Conservation (phyloP, 306 rosid species). For the Cicer bijugum region DNA sequence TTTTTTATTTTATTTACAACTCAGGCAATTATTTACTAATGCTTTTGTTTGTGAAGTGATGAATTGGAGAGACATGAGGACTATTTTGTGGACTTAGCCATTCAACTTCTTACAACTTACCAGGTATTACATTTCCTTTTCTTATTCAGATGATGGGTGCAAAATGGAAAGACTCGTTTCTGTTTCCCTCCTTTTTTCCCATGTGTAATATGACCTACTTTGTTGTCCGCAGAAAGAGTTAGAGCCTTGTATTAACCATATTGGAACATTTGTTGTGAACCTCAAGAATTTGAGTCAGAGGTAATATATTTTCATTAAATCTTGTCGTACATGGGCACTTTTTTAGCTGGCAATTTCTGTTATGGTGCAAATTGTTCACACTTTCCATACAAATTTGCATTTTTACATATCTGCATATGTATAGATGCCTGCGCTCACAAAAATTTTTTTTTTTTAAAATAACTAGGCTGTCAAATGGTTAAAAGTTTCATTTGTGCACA, state of each 20-base stretch:
- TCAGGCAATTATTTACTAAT: conserved; percentile 34
- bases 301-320: conserved; percentile 53
- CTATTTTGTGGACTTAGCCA: conserved; percentile 77
- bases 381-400: neutral
- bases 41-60: conserved; percentile 64
- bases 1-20: conserved; percentile 32
- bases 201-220: conserved; percentile 36
- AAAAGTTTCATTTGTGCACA: conserved; percentile 12
- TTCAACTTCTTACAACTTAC: conserved; percentile 75
- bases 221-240: conserved; percentile 76
- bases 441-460: neutral
- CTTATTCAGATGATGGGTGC: conserved; percentile 35
- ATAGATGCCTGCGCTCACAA: neutral
- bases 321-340: conserved; percentile 2
- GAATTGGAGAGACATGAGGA: conserved; percentile 88
- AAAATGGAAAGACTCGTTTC: conserved; percentile 9
- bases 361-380: conserved; percentile 11
- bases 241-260: conserved; percentile 73
- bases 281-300: conserved; percentile 70
- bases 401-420: neutral
- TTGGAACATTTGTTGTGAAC: conserved; percentile 76
- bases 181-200: neutral
- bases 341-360: conserved; percentile 24
- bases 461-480: conserved; percentile 2
- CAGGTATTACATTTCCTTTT: conserved; percentile 59